These are phyloP conservation scores for Trichocladium uniseriatum DNA, from an alignment of 495 filamentous ascomycete genomes.

Conservation along the genomic window DNA sequence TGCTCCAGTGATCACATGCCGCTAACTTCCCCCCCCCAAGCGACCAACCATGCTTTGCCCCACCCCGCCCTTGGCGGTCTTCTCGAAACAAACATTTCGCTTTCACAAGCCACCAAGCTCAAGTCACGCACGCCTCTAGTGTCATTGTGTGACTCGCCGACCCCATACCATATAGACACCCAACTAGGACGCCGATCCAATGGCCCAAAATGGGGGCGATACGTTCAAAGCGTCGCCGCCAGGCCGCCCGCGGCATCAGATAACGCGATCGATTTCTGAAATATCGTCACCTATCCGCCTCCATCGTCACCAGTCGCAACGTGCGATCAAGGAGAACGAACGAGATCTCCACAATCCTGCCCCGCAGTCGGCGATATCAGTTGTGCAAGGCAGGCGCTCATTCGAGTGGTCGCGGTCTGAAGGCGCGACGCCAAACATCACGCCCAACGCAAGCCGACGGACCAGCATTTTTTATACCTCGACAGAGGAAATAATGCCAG, in stretches of 20 bases:
- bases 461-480: slow-evolving; percentile 31
- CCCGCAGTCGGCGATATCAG: slow-evolving; percentile 22
- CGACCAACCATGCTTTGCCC: slow-evolving; percentile 2
- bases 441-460: slow-evolving; percentile 33
- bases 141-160: slow-evolving; percentile 11
- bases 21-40: not conserved
- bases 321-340: slow-evolving; percentile 19
- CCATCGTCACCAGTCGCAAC: slow-evolving; percentile 34
- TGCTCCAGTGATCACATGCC: slow-evolving; percentile 1
- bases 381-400: slow-evolving; percentile 24
- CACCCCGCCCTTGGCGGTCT: slow-evolving; percentile 6
- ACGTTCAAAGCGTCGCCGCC: slow-evolving; percentile 25
- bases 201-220: slow-evolving; percentile 33
- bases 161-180: not conserved
- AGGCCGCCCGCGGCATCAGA: slow-evolving; percentile 38
- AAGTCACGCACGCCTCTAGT: no score
- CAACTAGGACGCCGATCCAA: slow-evolving; percentile 2
- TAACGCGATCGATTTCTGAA: slow-evolving; percentile 43
- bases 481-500: slow-evolving; percentile 19
- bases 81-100: not conserved
- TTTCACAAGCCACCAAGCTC: not conserved
- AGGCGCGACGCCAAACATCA: slow-evolving; percentile 34
- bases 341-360: slow-evolving; percentile 30
- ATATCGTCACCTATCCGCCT: slow-evolving; percentile 39
- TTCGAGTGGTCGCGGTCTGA: slow-evolving; percentile 35